Base-by-base conservation (phyloP, 345 rosid species). In the Populus euphratica region DNA sequence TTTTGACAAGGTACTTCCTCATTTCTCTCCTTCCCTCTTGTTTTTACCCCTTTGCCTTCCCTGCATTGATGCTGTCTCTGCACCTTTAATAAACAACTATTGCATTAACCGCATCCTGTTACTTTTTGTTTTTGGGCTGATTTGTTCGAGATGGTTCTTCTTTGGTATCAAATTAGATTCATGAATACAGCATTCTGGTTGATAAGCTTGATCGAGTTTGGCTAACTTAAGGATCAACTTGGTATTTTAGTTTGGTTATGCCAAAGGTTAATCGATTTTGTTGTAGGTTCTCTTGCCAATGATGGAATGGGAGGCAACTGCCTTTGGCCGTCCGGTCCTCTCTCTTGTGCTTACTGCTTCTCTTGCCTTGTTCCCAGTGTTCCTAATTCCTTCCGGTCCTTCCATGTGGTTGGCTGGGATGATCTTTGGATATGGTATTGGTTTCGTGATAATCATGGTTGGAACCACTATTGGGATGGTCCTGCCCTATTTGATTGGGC, bases 401-500 rank as follows among this genome's bases (percentile, higher is more conserved):
- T 96, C 99, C 64, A 96, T 96, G 99, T 96, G 98, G 99, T 81
- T 96, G 84, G 95, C 97, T 82, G 99, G 99, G 33, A 96, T 96
- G 99, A 92, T 94, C 71, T 96, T 94, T 27, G 98, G 99, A 59
- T 96, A 96, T 69, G 97, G 95, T 74, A 84, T 92, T 23, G 99
- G 99, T 43, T 96, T 96, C 43, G 77, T 90, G 59, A 96, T 96
- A 17, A 96, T 96, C 82, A 96, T 96, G 98, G 92, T 87, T 23
- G 99, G 98, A 68, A 96, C 99, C 80, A 92, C 99, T 5, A 66
- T 96, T 1, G 99, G 99, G 62, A 96, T 93, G 99, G 81, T 92
- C 76, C 85, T 96, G 56, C 97, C 99, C 35, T 96, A 89, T 78
- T 73, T 85, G 38, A 90, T 96, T 44, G 99, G 99, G 65, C 87